These are phyloP conservation scores for Massariosphaeria phaeospora DNA, from an alignment of 495 filamentous ascomycete species.

Conservation along the genomic window DNA sequence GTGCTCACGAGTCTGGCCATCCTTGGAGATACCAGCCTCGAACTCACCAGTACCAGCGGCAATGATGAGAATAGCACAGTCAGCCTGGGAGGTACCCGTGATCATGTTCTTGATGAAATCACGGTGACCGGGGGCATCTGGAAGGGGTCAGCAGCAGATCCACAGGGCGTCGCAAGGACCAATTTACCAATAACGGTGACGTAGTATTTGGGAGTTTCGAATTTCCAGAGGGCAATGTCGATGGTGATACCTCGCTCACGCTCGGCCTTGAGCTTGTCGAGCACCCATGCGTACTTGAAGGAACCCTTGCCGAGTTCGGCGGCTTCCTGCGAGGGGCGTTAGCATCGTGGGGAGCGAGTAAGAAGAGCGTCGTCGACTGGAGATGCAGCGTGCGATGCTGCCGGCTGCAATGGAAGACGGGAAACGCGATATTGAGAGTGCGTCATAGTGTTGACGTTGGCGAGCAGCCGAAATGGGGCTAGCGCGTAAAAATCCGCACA, in stretches of 20 bases:
- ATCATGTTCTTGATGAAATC: conserved; percentile 99
- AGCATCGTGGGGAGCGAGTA: conserved; percentile 36
- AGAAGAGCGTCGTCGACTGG: conserved; percentile 19
- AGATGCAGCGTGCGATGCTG: neutral
- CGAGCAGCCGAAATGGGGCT: conserved; percentile 19
- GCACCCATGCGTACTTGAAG: conserved; percentile 99
- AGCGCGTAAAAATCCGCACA: conserved; percentile 34
- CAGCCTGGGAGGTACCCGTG: conserved; percentile 99
- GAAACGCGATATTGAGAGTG: conserved; percentile 7
- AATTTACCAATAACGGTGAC: conserved; percentile 94
- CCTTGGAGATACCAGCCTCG: conserved; percentile 99
- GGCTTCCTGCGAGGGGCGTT: conserved; percentile 67
- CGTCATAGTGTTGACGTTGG: conserved; percentile 27
- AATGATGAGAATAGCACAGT: conserved; percentile 99
- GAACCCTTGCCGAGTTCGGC: conserved; percentile 99
- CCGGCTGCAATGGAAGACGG: neutral
- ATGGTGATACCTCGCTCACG: conserved; percentile 99
- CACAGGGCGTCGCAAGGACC: neutral
- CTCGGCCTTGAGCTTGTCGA: conserved; percentile 99
- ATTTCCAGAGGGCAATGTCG: conserved; percentile 99
- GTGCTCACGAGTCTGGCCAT: conserved; percentile 99
- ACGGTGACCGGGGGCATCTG: conserved; percentile 98
- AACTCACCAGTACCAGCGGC: conserved; percentile 99
- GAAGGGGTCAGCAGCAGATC: neutral
- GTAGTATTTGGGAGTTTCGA: conserved; percentile 98